Percentiles rank a stretch among this genome's conserved stretches.
phyloP scores from a whole-genome alignment of 2,329 filamentous ascomycete genomes.

The Beauveria scarabaeidicola region DNA sequence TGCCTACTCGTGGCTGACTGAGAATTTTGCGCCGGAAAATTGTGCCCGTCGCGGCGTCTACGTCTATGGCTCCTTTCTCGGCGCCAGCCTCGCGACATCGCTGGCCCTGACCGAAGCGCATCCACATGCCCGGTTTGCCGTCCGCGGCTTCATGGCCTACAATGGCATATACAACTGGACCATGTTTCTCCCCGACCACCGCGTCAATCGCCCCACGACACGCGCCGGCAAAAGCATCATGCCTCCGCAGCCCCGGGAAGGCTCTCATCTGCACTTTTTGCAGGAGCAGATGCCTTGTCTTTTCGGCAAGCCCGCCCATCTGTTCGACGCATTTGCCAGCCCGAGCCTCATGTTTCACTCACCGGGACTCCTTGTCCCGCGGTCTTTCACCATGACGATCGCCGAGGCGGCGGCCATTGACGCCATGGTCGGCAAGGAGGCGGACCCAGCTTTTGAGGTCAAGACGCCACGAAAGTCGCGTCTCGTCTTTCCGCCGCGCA shows the following conservation, averaged over 20 bases:
- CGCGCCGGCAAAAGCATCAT: slow-evolving; percentile 13
- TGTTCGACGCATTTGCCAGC: slow-evolving; percentile 54
- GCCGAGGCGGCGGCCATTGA: slow-evolving; percentile 20
- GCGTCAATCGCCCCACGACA: slow-evolving; percentile 27
- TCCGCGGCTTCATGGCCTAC: slow-evolving; percentile 46
- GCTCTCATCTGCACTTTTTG: slow-evolving; percentile 30
- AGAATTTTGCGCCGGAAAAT: slow-evolving; percentile 32
- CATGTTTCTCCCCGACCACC: slow-evolving; percentile 47
- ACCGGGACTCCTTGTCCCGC: slow-evolving; percentile 37
- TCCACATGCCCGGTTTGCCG: slow-evolving; percentile 31
- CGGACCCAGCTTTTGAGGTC: neutral
- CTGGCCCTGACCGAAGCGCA: slow-evolving; percentile 49
- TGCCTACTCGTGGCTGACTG: slow-evolving; percentile 45
- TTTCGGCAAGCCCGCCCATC: slow-evolving; percentile 38
- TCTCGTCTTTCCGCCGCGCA: slow-evolving; percentile 39
- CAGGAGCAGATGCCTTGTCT: slow-evolving; percentile 29
- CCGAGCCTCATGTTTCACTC: slow-evolving; percentile 51
- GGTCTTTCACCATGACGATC: slow-evolving; percentile 32
- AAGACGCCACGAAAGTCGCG: slow-evolving; percentile 32
- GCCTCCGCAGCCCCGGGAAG: slow-evolving; percentile 18
- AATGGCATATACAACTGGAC: slow-evolving; percentile 60
- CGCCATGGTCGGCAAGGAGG: slow-evolving; percentile 14
- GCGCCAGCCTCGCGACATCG: slow-evolving; percentile 47
- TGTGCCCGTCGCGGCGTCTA: slow-evolving; percentile 29
- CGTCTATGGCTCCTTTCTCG: slow-evolving; percentile 50